These are phyloP conservation scores for Selenicereus undatus DNA, from an alignment of 148 eudicot species.

Conservation along the genomic window DNA sequence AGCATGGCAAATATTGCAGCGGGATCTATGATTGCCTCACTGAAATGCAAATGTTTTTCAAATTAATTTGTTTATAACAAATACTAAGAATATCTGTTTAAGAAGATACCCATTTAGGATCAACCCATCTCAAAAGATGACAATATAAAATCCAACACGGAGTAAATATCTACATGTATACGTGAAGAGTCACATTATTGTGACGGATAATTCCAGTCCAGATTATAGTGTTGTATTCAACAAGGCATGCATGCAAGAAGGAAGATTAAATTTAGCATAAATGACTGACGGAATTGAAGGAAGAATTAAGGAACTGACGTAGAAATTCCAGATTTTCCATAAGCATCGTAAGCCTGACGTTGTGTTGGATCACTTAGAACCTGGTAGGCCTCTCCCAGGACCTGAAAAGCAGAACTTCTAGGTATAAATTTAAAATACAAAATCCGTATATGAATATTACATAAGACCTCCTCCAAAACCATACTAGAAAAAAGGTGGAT, in stretches of 20 bases:
- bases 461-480: background rate
- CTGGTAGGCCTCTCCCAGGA: slow-evolving; percentile 96
- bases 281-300: background rate
- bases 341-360: slow-evolving; percentile 86
- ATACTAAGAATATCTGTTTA: background rate
- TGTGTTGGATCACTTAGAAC: slow-evolving; percentile 91
- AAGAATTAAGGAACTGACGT: slow-evolving; percentile 53
- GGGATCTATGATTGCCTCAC: slow-evolving; percentile 92
- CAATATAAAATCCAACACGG: background rate
- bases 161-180: background rate
- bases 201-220: background rate
- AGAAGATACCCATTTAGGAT: background rate
- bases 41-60: slow-evolving; percentile 26
- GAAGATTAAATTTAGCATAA: background rate
- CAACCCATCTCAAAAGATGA: background rate
- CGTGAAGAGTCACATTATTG: background rate
- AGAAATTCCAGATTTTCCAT: slow-evolving; percentile 94
- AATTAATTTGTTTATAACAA: background rate
- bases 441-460: background rate
- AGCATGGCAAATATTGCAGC: slow-evolving; percentile 99
- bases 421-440: background rate
- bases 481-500: background rate
- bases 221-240: background rate
- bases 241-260: slow-evolving; percentile 11
- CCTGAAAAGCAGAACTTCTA: slow-evolving; percentile 36